Base-by-base conservation (phyloP, 1,284 basidiomycete species). In the Malassezia japonica region DNA sequence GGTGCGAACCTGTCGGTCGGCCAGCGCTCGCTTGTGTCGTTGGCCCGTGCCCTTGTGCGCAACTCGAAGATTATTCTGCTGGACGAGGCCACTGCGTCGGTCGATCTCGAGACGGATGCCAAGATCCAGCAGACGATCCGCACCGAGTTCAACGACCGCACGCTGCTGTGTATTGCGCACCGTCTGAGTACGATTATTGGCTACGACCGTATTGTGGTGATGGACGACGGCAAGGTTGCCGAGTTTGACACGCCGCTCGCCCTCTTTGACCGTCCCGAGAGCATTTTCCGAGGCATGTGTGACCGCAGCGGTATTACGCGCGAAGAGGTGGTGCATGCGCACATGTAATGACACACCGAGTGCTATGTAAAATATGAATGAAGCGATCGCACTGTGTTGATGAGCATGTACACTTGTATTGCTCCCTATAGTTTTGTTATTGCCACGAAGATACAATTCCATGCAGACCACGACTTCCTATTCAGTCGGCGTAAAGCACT, bases 91-190 rank as follows among this genome's bases (percentile, higher is more conserved):
- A 87, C 86, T 1, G 85, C 84, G n/a, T 84, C 79, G 42, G 70
- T 86, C n/a, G 84, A 86, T 71, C 69, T 83, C 6, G 81, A 85
- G 72, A 89, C 86, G 0, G 87, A 90, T 73, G 77, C 80, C 55
- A 84, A 83, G 57, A 87, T 89, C 55, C 86, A 90, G 70, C 78
- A 82, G 56, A 89, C 86, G 15, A 89, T 90, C 57, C 79, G 83
- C 2, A 78, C 78, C 39, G 86, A 88, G 75, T 90, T 89, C 75
- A 75, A 76, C 39, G 81, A 85, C 66, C 80, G 83, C 45, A 89
- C 87, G 0, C 81, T 87, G 43, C 73, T 87, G 8, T 86, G 83
- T 64, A 84, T 86, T 56, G 83, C 83, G 6, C 79, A 76, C 61
- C 78, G 86, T 27, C 75, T 87, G 32, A 78, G 83, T 45, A 89